Conservation (phyloP, 2,329 filamentous ascomycete genomes). For the Colletotrichum phormii region DNA sequence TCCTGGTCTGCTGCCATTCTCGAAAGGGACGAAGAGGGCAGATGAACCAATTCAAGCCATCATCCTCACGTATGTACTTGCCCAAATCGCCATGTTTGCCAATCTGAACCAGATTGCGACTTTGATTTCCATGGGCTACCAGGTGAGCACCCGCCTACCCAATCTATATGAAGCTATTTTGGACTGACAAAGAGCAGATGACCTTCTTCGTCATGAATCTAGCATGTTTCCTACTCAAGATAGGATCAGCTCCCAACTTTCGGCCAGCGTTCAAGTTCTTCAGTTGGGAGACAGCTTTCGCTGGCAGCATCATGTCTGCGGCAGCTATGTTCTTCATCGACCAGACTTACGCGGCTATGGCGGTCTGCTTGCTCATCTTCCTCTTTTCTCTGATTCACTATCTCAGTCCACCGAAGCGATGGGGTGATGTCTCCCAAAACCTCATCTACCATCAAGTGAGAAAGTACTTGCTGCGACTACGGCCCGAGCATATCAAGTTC, state of each 20-base stretch:
- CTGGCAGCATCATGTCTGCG: conserved; percentile 80
- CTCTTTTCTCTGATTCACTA: conserved; percentile 90
- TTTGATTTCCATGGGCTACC: conserved; percentile 90
- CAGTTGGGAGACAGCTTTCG: conserved; percentile 83
- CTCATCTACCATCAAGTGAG: conserved; percentile 88
- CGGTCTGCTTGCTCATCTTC: conserved; percentile 78
- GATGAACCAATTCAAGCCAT: conserved; percentile 85
- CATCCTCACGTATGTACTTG: conserved; percentile 78
- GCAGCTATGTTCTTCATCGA: conserved; percentile 93
- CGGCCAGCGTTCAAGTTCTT: conserved; percentile 91
- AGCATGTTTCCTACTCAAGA: conserved; percentile 87
- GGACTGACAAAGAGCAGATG: conserved; percentile 65
- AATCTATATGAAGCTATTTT: neutral
- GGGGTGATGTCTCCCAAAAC: conserved; percentile 91
- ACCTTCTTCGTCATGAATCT: conserved; percentile 91
- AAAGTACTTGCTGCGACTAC: conserved; percentile 86
- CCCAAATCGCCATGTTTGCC: conserved; percentile 83
- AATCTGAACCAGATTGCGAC: conserved; percentile 91
- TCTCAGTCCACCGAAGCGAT: conserved; percentile 84
- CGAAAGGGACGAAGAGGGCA: conserved; percentile 75
- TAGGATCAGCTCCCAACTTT: conserved; percentile 90
- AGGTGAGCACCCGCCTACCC: conserved; percentile 55
- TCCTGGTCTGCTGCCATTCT: conserved; percentile 80
- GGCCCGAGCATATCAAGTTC: conserved; percentile 92
- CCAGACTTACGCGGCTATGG: conserved; percentile 80